Conservation (phyloP, 441 rosid genomes). For the Adansonia gregorii region DNA sequence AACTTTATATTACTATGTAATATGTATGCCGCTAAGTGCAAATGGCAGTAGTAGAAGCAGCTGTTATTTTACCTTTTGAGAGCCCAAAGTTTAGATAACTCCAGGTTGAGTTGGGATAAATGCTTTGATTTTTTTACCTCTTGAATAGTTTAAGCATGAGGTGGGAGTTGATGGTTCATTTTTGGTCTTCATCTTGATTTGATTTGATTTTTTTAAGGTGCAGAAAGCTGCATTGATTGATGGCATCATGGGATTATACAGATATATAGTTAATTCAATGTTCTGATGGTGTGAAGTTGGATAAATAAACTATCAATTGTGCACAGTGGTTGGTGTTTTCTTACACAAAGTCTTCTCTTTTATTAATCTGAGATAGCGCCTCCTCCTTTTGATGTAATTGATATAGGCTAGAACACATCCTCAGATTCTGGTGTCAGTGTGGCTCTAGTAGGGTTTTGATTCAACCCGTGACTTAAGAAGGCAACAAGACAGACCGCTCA, state of each 20-base stretch:
- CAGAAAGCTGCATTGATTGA: neutral
- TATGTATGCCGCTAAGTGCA: neutral
- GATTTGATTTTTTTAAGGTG: neutral
- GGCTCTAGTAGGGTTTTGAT: constrained; percentile 14
- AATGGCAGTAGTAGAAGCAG: neutral
- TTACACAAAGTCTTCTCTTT: neutral
- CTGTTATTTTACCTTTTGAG: neutral
- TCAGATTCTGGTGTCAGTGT: constrained; percentile 12
- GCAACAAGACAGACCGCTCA: constrained; percentile 25
- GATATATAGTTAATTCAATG: neutral
- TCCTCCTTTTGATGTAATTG: constrained; percentile 5
- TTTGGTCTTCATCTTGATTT: neutral
- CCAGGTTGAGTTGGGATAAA: neutral
- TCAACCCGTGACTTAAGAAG: constrained; percentile 29
- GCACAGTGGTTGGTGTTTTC: neutral
- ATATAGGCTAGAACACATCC: constrained; percentile 30
- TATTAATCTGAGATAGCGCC: neutral
- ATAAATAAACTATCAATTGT: neutral
- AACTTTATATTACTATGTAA: neutral
- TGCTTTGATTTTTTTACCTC: constrained; percentile 3
- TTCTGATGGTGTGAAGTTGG: neutral
- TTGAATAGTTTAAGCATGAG: neutral
- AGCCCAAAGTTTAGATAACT: neutral
- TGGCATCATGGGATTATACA: constrained; percentile 12
- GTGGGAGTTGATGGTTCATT: neutral